These are phyloP conservation scores for Colletotrichum somersetense DNA, from an alignment of 2,329 filamentous ascomycete species.

Conservation along the genomic window DNA sequence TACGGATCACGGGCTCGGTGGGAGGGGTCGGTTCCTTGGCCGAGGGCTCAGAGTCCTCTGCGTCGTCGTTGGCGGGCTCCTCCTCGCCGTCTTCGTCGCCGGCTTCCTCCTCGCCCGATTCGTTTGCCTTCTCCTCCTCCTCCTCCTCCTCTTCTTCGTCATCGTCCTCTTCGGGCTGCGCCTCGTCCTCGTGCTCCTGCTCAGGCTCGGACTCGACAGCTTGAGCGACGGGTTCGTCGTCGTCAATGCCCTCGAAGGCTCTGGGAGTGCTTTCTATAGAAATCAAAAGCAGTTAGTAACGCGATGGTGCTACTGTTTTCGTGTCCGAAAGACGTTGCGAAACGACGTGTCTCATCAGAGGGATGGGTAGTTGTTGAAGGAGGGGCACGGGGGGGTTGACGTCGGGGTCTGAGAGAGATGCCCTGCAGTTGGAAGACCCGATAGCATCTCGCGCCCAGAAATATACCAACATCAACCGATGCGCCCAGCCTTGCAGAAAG, in stretches of 20 bases:
- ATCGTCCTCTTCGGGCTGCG: constrained; percentile 50
- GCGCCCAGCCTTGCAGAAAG: constrained; percentile 46
- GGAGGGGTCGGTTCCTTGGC: constrained; percentile 66
- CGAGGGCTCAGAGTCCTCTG: constrained; percentile 54
- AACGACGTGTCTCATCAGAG: neutral
- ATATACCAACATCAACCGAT: neutral
- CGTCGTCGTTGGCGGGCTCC: constrained; percentile 61
- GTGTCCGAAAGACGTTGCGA: no score
- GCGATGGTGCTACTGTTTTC: neutral
- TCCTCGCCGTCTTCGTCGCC: constrained; percentile 65
- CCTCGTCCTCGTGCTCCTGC: constrained; percentile 43
- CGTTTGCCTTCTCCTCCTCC: constrained; percentile 51
- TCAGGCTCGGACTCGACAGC: constrained; percentile 46
- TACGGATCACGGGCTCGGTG: constrained; percentile 73
- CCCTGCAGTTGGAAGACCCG: neutral
- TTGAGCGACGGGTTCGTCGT: constrained; percentile 57
- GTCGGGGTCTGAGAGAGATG: neutral
- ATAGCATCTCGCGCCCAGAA: constrained; percentile 33
- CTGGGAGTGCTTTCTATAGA: constrained; percentile 57
- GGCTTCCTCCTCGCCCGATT: constrained; percentile 59
- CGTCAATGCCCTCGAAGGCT: constrained; percentile 54
- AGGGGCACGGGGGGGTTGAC: constrained; percentile 8
- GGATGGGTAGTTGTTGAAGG: constrained; percentile 3
- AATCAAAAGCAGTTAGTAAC: neutral
- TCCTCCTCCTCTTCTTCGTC: constrained; percentile 58